Conservation (phyloP, 1,284 basidiomycete genomes). For the Microbotryum saponariae region DNA sequence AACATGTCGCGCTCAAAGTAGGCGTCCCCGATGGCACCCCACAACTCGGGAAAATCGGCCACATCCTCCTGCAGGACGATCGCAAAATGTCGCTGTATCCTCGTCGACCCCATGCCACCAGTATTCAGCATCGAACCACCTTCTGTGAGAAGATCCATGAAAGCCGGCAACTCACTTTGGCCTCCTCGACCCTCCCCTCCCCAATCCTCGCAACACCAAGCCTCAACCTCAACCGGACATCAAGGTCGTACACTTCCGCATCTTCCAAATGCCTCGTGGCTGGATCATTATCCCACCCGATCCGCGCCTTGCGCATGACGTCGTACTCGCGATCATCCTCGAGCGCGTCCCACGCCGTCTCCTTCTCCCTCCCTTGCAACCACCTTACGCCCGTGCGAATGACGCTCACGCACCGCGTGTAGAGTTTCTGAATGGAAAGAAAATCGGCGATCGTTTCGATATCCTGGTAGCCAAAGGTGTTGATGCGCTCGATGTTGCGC, state of each 20-base stretch:
- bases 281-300: conserved; percentile 36
- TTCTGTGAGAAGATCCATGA: not conserved
- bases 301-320: conserved; percentile 42
- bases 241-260: conserved; percentile 53
- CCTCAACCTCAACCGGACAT: conserved; percentile 75
- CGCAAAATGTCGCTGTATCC: conserved; percentile 60
- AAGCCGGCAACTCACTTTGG: conserved; percentile 52
- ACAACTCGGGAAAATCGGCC: conserved; percentile 65
- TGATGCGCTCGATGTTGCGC: conserved; percentile 13
- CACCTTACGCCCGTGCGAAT: conserved; percentile 74
- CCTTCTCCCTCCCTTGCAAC: conserved; percentile 74
- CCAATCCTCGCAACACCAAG: conserved; percentile 76
- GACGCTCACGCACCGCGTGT: conserved; percentile 60
- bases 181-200: conserved; percentile 70
- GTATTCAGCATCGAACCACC: not conserved
- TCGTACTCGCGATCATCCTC: conserved; percentile 87
- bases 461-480: conserved; percentile 41
- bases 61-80: conserved; percentile 59
- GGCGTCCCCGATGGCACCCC: conserved; percentile 74
- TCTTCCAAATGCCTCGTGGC: conserved; percentile 38
- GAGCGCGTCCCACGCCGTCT: conserved; percentile 68
- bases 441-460: conserved; percentile 72
- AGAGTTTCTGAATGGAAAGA: conserved; percentile 61
- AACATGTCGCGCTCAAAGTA: conserved; percentile 68
- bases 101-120: not conserved